These are phyloP conservation scores for Trametes meyenii DNA, from an alignment of 768 basidiomycete species.

Conservation along the genomic window DNA sequence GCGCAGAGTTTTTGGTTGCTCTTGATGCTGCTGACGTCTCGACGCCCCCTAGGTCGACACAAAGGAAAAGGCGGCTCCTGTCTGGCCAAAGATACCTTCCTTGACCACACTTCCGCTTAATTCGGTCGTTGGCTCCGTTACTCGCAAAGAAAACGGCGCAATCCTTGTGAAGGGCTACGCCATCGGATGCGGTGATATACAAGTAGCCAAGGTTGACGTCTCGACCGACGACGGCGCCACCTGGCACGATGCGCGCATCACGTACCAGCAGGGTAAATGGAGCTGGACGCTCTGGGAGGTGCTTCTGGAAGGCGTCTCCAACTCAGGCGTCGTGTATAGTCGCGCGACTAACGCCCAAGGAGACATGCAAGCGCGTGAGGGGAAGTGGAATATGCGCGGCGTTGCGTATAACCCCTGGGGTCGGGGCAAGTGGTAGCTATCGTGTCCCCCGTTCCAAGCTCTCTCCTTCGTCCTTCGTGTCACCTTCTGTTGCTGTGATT, in stretches of 20 bases:
- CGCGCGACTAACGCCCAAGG: conserved; percentile 57
- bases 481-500: not conserved
- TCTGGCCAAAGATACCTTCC: conserved; percentile 20
- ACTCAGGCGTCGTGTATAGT: conserved; percentile 37
- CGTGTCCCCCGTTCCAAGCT: not conserved
- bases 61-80: conserved; percentile 17
- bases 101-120: conserved; percentile 25
- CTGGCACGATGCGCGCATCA: conserved; percentile 24
- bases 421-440: conserved; percentile 12
- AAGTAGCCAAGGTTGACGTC: conserved; percentile 22
- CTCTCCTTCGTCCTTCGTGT: not conserved
- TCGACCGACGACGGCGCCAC: conserved; percentile 21
- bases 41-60: conserved; percentile 7
- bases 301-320: conserved; percentile 39
- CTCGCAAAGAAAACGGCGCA: not conserved
- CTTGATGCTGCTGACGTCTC: conserved; percentile 29
- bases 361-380: conserved; percentile 47
- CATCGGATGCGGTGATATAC: conserved; percentile 10
- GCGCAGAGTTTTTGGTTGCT: conserved; percentile 40
- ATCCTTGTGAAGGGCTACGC: conserved; percentile 26
- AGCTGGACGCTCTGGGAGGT: conserved; percentile 77
- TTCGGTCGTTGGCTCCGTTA: conserved; percentile 20
- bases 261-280: conserved; percentile 51
- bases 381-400: conserved; percentile 68
- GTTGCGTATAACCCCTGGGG: conserved; percentile 45